These are phyloP conservation scores for Papiliotrema laurentii DNA, from an alignment of 1,284 basidiomycete species.

Conservation along the genomic window DNA sequence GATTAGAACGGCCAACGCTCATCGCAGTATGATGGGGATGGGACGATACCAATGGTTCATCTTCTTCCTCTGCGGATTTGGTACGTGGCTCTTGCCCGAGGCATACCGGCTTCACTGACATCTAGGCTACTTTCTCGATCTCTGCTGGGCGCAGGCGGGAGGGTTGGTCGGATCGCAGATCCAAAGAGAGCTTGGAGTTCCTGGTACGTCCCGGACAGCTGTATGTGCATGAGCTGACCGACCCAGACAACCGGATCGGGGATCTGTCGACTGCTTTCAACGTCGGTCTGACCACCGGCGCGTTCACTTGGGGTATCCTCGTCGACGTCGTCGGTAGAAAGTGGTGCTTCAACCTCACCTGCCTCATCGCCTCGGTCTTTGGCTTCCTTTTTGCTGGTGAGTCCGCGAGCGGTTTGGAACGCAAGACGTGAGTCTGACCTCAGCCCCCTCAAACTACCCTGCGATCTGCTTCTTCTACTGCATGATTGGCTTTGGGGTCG, in stretches of 20 bases:
- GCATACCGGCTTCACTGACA: neutral
- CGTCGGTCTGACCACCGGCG: slow-evolving; percentile 52
- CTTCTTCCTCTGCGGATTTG: slow-evolving; percentile 29
- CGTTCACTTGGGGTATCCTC: slow-evolving; percentile 52
- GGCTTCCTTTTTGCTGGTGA: slow-evolving; percentile 40
- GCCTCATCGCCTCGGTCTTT: slow-evolving; percentile 66
- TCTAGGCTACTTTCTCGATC: slow-evolving; percentile 32
- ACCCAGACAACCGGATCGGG: slow-evolving; percentile 56
- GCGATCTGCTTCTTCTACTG: slow-evolving; percentile 16
- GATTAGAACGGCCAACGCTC: neutral
- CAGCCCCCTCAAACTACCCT: slow-evolving; percentile 53
- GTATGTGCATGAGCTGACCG: neutral
- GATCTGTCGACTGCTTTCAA: slow-evolving; percentile 61
- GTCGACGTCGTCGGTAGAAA: slow-evolving; percentile 47
- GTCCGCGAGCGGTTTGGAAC: slow-evolving; percentile 23
- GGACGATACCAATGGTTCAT: slow-evolving; percentile 27
- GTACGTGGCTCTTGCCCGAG: neutral
- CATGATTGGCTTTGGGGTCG: slow-evolving; percentile 35
- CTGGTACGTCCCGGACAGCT: neutral
- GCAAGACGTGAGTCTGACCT: slow-evolving; percentile 46
- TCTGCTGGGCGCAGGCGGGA: slow-evolving; percentile 35
- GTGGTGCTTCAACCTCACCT: slow-evolving; percentile 68
- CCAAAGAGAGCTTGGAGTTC: slow-evolving; percentile 12
- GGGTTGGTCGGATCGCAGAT: slow-evolving; percentile 22
- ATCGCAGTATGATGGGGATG: slow-evolving; percentile 21